Percentiles rank a stretch among this genome's conserved stretches.
phyloP scores from a whole-genome alignment of 2,329 filamentous ascomycete genomes.

The Nothopassalora personata region DNA sequence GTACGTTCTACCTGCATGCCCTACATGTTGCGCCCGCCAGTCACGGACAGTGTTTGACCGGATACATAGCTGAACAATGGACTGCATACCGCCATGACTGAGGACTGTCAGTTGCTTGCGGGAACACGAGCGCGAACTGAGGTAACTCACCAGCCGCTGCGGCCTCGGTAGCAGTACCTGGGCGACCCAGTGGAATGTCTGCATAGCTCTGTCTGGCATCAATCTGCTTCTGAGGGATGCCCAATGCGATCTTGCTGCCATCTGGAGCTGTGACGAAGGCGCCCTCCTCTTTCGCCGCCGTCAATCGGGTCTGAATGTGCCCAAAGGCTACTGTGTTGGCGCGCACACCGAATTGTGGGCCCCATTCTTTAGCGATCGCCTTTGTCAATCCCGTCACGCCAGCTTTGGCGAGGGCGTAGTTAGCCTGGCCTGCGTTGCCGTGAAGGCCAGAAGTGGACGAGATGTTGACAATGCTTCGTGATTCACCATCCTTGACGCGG shows the following conservation, averaged over 20 bases:
- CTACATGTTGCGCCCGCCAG: conserved; percentile 65
- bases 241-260: conserved; percentile 68
- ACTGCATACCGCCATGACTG: conserved; percentile 72
- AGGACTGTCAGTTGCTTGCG: not conserved
- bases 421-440: conserved; percentile 86
- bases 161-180: conserved; percentile 74
- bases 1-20: not conserved
- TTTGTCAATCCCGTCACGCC: conserved; percentile 78
- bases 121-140: not conserved
- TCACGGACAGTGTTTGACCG: conserved; percentile 83
- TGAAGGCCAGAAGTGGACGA: conserved; percentile 74
- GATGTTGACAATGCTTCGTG: conserved; percentile 77
- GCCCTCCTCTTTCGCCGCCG: conserved; percentile 77
- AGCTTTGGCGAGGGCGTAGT: conserved; percentile 81
- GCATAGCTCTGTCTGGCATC: conserved; percentile 38
- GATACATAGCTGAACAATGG: conserved; percentile 79
- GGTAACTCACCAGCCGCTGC: conserved; percentile 48
- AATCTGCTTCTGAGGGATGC: conserved; percentile 62
- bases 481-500: conserved; percentile 75
- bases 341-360: conserved; percentile 73
- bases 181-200: conserved; percentile 73
- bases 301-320: conserved; percentile 72
- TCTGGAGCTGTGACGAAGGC: conserved; percentile 71
- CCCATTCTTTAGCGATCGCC: conserved; percentile 89
- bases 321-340: conserved; percentile 83